Evolutionary conservation across 495 filamentous ascomycete species (phyloP), one percentile per base, ranked within the genome.

Genomic region (Tuber calosporum): DNA sequence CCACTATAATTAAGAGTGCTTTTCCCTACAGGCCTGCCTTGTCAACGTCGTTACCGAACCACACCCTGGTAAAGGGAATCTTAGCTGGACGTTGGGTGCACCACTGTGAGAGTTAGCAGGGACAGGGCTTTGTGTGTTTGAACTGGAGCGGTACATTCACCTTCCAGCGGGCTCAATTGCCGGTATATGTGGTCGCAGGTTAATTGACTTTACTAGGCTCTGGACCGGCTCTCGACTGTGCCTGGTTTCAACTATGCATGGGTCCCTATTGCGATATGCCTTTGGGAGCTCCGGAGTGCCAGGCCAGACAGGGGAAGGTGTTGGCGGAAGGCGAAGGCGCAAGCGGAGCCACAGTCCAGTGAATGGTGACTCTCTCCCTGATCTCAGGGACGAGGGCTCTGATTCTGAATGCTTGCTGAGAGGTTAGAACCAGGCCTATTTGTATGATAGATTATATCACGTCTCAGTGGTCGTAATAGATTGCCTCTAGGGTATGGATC

Each of bases 291-390:
- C 38, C 38, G 38, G 6, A 38, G 6, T 2, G 38, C 38, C 38
- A 38, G 6, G 20, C n/a, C 43, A 48, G 20, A n/a, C 1, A n/a
- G 43, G n/a, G 43, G 20, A 19, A n/a, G 43, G 43, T n/a, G 20
- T 20, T 19, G 43, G 19, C 7, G n/a, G 1, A n/a, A n/a, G 6
- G 67, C 74, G 36, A 83, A 20, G 2, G 19, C 42, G 42, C 42
- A 45, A 45, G 42, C 42, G 42, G 17, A 45, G 20, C 17, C 42
- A 19, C 1, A 19, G 20, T 20, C 20, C 19, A 20, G 4, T 45
- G 42, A 45, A 45, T 45, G 42, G 0, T 20, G 42, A 17, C 0
- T 45, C 42, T 45, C 1, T 45, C 42, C 19, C 42, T 45, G 2
- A 45, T 20, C 42, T 45, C 42, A 17, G 42, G 42, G 20, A 45